Conservation (phyloP, 1,284 basidiomycete genomes). For the Pseudozyma pruni region DNA sequence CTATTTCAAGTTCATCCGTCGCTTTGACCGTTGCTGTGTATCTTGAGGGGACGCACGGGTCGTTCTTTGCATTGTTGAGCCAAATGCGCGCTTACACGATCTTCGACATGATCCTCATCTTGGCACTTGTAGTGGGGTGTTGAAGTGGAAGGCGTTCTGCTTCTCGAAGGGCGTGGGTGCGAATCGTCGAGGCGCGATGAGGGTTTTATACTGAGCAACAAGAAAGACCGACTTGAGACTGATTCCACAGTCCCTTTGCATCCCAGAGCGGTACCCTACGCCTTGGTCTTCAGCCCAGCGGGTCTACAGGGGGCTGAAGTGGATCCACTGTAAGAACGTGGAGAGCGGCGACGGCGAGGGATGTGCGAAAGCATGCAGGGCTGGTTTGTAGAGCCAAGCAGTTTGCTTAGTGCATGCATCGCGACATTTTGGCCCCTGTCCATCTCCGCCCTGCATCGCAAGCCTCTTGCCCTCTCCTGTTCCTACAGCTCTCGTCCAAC, state of each 20-base stretch:
- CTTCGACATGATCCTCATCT: not conserved
- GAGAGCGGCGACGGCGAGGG: not conserved
- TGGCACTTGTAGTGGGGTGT: not conserved
- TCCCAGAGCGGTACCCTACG: too few species aligned
- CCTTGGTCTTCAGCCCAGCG: too few species aligned
- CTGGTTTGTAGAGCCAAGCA: slow-evolving; percentile 3
- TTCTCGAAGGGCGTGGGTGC: too few species aligned
- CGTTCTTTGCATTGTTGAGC: slow-evolving; percentile 4
- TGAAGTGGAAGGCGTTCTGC: too few species aligned
- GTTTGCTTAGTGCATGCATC: slow-evolving; percentile 28
- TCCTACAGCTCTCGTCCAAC: not conserved
- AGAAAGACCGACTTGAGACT: too few species aligned
- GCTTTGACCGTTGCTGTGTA: not conserved
- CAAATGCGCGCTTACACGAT: slow-evolving; percentile 9
- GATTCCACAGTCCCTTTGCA: too few species aligned
- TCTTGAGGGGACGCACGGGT: not conserved
- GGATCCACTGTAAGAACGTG: too few species aligned
- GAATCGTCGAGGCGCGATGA: too few species aligned
- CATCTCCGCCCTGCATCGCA: slow-evolving; percentile 27
- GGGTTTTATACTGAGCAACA: too few species aligned
- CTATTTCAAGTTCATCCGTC: slow-evolving; percentile 7
- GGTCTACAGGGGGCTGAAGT: too few species aligned
- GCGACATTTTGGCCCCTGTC: slow-evolving; percentile 51
- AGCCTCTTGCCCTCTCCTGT: slow-evolving; percentile 1
- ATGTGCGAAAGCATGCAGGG: not conserved